These are phyloP conservation scores for Choanephora cucurbitarum DNA, from an alignment of 371 early-diverging fungal species.

Conservation along the genomic window DNA sequence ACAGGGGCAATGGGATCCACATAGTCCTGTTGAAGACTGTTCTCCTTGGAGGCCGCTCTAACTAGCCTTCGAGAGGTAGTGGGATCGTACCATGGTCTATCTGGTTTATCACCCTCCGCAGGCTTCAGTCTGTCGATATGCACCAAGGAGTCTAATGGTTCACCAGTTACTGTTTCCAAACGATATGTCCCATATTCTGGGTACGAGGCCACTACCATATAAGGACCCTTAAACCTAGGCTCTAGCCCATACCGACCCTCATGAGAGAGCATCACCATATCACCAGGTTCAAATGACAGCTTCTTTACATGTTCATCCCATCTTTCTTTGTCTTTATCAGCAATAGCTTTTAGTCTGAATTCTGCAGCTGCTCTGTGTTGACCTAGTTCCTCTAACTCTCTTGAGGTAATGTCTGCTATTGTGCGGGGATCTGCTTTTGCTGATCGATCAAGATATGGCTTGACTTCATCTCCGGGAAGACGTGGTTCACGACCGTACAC, in stretches of 20 bases:
- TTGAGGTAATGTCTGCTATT: background rate
- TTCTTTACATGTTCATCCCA: conserved; percentile 3
- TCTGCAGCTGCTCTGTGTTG: too few species aligned
- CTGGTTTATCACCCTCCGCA: background rate
- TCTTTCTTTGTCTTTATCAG: conserved; percentile 1
- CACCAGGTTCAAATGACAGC: conserved; percentile 9
- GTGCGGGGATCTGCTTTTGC: background rate
- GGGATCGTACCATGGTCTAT: conserved; percentile 4
- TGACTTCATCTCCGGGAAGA: conserved; percentile 8
- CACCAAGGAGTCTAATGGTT: conserved; percentile 3
- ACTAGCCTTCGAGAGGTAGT: too few species aligned
- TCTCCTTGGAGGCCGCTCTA: too few species aligned
- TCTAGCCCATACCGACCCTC: conserved; percentile 1
- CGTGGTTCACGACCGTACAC: too few species aligned
- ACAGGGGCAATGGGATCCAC: too few species aligned
- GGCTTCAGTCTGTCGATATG: conserved; percentile 6
- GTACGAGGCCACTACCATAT: background rate
- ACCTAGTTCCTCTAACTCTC: background rate
- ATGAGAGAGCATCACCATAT: background rate
- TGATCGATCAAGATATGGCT: background rate
- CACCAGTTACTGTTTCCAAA: background rate
- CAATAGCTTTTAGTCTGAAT: background rate
- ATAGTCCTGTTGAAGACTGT: too few species aligned
- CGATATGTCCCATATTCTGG: conserved; percentile 2
- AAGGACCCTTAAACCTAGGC: conserved; percentile 10